Conservation (phyloP, 2,329 filamentous ascomycete genomes). For the Paramyrothecium roridum region DNA sequence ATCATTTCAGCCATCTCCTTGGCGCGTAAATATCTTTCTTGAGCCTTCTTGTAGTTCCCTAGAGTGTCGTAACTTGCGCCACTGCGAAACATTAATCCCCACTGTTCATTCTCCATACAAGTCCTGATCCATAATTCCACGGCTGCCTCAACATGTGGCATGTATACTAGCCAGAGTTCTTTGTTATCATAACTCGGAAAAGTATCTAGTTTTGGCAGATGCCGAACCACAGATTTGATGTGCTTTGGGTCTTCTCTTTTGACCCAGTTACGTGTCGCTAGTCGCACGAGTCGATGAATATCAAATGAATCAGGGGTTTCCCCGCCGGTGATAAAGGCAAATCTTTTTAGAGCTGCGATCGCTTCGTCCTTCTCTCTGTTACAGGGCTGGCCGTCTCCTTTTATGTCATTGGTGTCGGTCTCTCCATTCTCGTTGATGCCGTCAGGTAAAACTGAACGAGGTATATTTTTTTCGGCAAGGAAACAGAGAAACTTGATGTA, state of each 20-base stretch:
- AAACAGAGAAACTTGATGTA: constrained; percentile 26
- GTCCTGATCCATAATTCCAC: constrained; percentile 2
- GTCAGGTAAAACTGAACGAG: constrained; percentile 7
- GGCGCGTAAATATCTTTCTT: too few relatives aligned
- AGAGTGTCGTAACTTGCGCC: too few relatives aligned
- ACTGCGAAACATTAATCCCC: not conserved
- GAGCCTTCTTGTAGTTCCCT: too few relatives aligned
- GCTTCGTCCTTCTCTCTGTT: constrained; percentile 15
- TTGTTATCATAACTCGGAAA: constrained; percentile 10
- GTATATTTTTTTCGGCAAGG: constrained; percentile 7
- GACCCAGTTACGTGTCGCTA: constrained; percentile 25
- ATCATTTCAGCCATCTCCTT: too few relatives aligned
- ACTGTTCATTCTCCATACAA: not conserved
- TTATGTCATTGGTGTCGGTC: constrained; percentile 3
- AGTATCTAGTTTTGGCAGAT: constrained; percentile 9
- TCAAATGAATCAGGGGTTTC: constrained; percentile 12
- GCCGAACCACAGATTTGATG: constrained; percentile 1
- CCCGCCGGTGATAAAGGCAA: constrained; percentile 25
- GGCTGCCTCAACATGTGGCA: constrained; percentile 14
- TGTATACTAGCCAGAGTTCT: constrained; percentile 16
- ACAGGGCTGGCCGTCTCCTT: too few relatives aligned
- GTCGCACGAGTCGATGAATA: constrained; percentile 27
- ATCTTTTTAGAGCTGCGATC: constrained; percentile 19
- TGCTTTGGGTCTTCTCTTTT: constrained; percentile 6
- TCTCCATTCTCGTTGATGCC: not conserved